Evolutionary conservation across 192 early-diverging fungal species (phyloP).

Genomic region (Linnemannia hyalina): DNA sequence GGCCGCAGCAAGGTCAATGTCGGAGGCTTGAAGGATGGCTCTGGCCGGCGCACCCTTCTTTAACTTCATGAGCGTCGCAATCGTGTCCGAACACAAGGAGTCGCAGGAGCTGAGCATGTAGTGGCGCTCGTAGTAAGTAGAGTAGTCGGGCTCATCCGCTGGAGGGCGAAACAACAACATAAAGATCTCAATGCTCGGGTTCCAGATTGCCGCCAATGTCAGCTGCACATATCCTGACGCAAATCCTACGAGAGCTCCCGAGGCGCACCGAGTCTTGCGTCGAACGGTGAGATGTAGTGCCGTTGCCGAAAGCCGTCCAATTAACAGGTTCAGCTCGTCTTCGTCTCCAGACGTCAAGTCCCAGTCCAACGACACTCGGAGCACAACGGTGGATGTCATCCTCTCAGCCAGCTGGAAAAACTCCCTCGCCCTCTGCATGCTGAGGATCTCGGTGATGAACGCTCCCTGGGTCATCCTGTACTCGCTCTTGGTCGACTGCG

Average conservation of each 20-base stretch:
- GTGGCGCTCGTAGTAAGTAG: neutral
- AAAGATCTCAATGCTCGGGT: neutral
- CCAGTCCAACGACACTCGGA: conserved; percentile 34
- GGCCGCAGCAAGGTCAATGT: conserved; percentile 12
- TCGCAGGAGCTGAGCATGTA: conserved; percentile 1
- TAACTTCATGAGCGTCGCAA: neutral
- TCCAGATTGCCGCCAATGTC: conserved; percentile 5
- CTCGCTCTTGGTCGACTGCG: conserved; percentile 10
- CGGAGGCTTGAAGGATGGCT: conserved; percentile 8
- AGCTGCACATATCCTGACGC: conserved; percentile 1
- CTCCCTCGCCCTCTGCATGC: conserved; percentile 8
- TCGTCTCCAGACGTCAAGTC: conserved; percentile 31
- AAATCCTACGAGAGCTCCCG: neutral
- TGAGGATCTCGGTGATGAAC: conserved; percentile 16
- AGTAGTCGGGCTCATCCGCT: neutral
- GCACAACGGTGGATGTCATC: conserved; percentile 8
- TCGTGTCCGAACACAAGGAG: conserved; percentile 1
- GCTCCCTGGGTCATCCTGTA: conserved; percentile 21
- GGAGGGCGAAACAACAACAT: neutral
- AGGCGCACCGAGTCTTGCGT: conserved; percentile 6
- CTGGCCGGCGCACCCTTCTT: neutral
- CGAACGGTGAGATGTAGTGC: conserved; percentile 1
- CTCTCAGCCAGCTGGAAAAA: conserved; percentile 27
- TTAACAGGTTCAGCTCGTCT: conserved; percentile 5
- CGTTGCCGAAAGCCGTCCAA: neutral